These are phyloP conservation scores for Fusarium cicatricum DNA, from an alignment of 2,329 filamentous ascomycete species.

Conservation along the genomic window DNA sequence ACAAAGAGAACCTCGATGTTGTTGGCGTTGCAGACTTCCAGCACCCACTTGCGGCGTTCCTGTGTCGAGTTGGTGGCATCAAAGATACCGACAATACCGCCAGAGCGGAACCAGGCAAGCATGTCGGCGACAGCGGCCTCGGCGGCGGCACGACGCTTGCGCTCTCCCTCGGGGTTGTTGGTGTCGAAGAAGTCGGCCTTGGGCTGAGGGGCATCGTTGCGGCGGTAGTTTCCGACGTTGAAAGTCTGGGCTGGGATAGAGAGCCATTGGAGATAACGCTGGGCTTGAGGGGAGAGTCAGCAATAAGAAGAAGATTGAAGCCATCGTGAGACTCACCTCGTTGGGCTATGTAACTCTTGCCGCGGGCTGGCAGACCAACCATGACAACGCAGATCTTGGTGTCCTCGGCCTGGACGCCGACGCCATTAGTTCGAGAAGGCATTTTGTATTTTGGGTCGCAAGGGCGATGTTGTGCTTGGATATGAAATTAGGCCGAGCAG, in stretches of 20 bases:
- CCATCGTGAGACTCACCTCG: slow-evolving; percentile 71
- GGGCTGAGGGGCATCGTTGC: slow-evolving; percentile 87
- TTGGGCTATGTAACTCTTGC: slow-evolving; percentile 97
- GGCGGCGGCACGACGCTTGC: slow-evolving; percentile 84
- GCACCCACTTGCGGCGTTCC: slow-evolving; percentile 87
- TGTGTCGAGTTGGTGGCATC: slow-evolving; percentile 98
- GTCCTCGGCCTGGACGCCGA: slow-evolving; percentile 89
- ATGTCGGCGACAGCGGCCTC: slow-evolving; percentile 94
- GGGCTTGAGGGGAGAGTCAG: slow-evolving; percentile 61
- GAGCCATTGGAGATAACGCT: slow-evolving; percentile 95
- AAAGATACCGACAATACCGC: slow-evolving; percentile 89
- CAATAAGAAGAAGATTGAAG: not conserved
- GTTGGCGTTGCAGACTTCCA: slow-evolving; percentile 77
- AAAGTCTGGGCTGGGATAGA: slow-evolving; percentile 94
- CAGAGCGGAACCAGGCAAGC: slow-evolving; percentile 86
- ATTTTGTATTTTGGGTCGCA: slow-evolving; percentile 43
- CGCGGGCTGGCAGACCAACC: slow-evolving; percentile 94
- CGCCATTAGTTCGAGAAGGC: slow-evolving; percentile 66
- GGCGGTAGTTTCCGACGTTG: slow-evolving; percentile 96
- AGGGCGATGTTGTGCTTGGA: not conserved
- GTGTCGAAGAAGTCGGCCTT: slow-evolving; percentile 96
- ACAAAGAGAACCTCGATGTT: slow-evolving; percentile 93
- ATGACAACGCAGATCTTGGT: slow-evolving; percentile 98
- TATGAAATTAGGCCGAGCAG: not conserved
- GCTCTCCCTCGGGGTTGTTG: slow-evolving; percentile 88